These are phyloP conservation scores for Ocimum tenuiflorum DNA, from an alignment of 257 asterid genomes.

Conservation along the genomic window DNA sequence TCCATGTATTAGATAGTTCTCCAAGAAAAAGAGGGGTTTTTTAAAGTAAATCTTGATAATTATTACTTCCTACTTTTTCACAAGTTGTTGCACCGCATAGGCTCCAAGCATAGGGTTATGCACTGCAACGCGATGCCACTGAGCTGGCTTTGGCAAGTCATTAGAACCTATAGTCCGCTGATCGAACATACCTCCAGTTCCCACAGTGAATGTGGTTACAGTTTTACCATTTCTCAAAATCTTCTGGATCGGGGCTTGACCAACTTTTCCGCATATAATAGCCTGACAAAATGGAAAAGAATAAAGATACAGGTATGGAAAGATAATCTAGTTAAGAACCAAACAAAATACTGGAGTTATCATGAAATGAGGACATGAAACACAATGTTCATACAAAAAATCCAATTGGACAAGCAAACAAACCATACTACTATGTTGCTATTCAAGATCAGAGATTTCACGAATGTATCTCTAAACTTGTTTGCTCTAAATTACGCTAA, in stretches of 20 bases:
- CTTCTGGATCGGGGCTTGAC: conserved; percentile 88
- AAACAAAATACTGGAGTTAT: neutral
- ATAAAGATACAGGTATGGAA: neutral
- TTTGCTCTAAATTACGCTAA: neutral
- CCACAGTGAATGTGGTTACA: conserved; percentile 79
- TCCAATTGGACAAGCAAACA: neutral
- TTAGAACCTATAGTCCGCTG: conserved; percentile 53
- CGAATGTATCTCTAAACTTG: neutral
- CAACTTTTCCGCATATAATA: conserved; percentile 82
- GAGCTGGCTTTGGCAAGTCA: conserved; percentile 77
- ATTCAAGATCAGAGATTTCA: neutral
- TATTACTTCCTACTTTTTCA: conserved; percentile 48
- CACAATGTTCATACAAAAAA: neutral
- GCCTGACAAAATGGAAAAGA: conserved; percentile 43
- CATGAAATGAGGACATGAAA: neutral
- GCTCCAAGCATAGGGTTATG: conserved; percentile 82
- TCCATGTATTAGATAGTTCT: conserved; percentile 24
- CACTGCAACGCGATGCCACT: conserved; percentile 96
- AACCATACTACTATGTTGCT: neutral
- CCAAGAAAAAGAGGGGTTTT: neutral
- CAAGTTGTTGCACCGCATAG: conserved; percentile 82
- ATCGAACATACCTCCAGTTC: conserved; percentile 95
- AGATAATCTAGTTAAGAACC: neutral
- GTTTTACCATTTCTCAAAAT: conserved; percentile 82
- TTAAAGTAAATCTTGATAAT: neutral